Evolutionary conservation across 257 asterid genomes (phyloP), one percentile per base, ranked within the genome.

Genomic region (Solanum okadae): DNA sequence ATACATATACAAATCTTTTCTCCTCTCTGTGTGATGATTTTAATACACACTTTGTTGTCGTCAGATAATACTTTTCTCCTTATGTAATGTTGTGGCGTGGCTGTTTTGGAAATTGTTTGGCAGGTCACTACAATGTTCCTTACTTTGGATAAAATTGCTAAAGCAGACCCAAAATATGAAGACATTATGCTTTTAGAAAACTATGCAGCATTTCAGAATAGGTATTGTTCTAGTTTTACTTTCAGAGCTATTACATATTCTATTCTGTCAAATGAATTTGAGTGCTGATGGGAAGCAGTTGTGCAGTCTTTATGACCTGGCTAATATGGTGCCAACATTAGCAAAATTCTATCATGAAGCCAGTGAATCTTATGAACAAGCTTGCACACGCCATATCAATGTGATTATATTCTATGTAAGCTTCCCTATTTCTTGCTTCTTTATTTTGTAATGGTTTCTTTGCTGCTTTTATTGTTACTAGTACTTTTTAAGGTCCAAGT

Each of bases 311-410:
- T 96, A 96, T 91, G 99, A 97, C 87, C 95, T 97, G 88, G 99
- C 99, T 87, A 97, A 96, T 91, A 95, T 96, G 85, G 99, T 97
- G 89, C 96, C 98, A 13, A 95, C 96, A 85, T 93, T 96, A 89
- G 99, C 99, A 25, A 97, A 97, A 89, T 97, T 97, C 88, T 97
- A 97, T 92, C 99, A 97, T 91, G 98, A 97, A 93, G 99, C 99
- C 83, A 96, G 99, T 88, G 99, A 97, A 93, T 87, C 97, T 85
- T 96, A 97, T 89, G 99, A 97, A 89, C 98, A 93, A 90, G 95
- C 99, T 88, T 96, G 98, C 91, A 88, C 94, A 4, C 98, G 98
- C 89, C 95, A 89, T 90, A 96, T 96, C 91, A 97, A 94, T 90
- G 90, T 95, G 83, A 93, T 97, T 93, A 97, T 97, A 92, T 94